These are phyloP conservation scores for Ulota crispa DNA, from an alignment of 225 moss, liverwort and hornwort genomes.

Conservation along the genomic window DNA sequence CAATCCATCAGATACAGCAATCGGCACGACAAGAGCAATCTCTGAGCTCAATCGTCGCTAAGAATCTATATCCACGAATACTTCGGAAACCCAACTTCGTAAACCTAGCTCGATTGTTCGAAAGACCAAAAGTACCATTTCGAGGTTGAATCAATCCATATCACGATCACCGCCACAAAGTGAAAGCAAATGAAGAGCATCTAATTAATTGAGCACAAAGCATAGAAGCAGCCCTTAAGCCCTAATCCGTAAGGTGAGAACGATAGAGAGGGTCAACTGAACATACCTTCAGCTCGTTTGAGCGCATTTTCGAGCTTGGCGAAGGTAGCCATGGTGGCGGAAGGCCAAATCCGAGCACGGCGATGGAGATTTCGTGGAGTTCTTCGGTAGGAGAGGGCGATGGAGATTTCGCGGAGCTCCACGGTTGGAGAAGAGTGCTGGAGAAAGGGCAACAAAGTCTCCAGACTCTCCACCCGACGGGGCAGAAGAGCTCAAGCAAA, in stretches of 20 bases:
- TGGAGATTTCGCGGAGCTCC: neutral
- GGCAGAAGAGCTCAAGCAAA: neutral
- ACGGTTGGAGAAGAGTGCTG: too few species aligned
- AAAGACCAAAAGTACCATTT: neutral
- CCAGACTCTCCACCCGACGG: neutral
- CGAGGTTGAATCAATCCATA: neutral
- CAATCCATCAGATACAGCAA: neutral
- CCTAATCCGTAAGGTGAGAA: neutral
- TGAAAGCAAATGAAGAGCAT: neutral
- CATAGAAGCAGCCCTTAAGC: neutral
- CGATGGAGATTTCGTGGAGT: neutral
- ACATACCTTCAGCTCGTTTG: conserved; percentile 90
- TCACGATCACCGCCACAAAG: neutral
- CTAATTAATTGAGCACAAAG: neutral
- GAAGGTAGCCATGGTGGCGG: conserved; percentile 83
- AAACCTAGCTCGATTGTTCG: neutral
- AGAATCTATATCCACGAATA: neutral
- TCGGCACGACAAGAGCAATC: neutral
- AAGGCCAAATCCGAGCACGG: neutral
- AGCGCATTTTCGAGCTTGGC: conserved; percentile 97
- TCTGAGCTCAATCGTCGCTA: neutral
- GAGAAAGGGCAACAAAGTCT: too few species aligned
- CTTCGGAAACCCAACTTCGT: neutral
- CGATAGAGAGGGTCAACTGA: neutral
- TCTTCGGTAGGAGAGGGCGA: conserved; percentile 14